Evolutionary conservation across 1,284 basidiomycete genomes (phyloP), one percentile per base, ranked within the genome.

Genomic region (Naganishia cerealis): DNA sequence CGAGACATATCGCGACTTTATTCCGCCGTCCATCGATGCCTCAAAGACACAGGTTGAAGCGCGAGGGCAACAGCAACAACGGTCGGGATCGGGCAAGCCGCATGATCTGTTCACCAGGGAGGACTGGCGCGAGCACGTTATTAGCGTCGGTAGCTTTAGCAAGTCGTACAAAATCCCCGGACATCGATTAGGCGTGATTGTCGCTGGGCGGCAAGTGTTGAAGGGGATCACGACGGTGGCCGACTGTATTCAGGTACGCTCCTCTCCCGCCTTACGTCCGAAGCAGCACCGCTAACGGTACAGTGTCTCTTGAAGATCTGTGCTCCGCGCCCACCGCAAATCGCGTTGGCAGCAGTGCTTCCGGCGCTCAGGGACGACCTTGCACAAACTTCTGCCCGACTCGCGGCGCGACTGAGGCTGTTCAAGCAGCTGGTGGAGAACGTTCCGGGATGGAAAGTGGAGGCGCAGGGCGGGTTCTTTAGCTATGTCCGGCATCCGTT

Each of bases 1-100:
- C 77, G 90, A 92, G 79, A 92, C 91, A 0, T 94, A 95, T 78
- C 86, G 91, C 21, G 91, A 94, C 75, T 93, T 94, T 74, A 83
- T 92, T 54, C 79, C 84, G 46, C 72, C 71, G 4, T 13, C 38
- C 40, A 33, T 33, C 29, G 6, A 33, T 33, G n/a, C n/a, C n/a
- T n/a, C n/a, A n/a, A n/a, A n/a, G n/a, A n/a, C n/a, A n/a, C n/a
- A n/a, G n/a, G n/a, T n/a, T n/a, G n/a, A n/a, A n/a, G n/a, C n/a
- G n/a, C n/a, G n/a, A n/a, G n/a, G n/a, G 61, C 13, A 3, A 36
- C 62, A 1, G 15, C 53, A 21, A 15, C 52, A 36, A 42, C 26
- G 10, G 29, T 43, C n/a, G 13, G 70, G 66, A 0, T 62, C 72
- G 24, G 69, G 66, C 18, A 71, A 71, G 33, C 79, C 78, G 18